Base-by-base conservation (phyloP, 805 yeast genomes). In the Teunomyces lycoperdinae region DNA sequence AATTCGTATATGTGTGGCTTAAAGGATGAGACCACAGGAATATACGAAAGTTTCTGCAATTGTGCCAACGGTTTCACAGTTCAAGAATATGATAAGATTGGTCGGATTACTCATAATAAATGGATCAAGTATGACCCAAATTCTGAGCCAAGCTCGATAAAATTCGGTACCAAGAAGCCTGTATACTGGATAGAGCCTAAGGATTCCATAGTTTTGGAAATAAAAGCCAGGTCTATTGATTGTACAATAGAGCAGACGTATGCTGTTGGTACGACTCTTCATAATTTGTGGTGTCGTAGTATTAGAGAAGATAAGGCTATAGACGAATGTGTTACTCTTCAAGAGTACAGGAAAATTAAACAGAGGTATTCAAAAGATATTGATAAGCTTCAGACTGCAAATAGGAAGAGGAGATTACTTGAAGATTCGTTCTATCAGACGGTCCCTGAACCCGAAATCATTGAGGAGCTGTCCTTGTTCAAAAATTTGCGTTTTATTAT, bases 1-100 rank as follows among this genome's bases (percentile, higher is more conserved):
- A 77, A 83, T 24, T 77, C 89, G 9, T 87, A 78, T 56, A 73
- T 87, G 50, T 86, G 96, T 64, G 97, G 94, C 0, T 61, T 91
- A 9, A 67, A 84, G 24, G 76, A 75, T 40, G 64, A 64, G 3
- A 74, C 69, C 4, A 58, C 57, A 9, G 66, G 68, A 1, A 63
- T 68, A 31, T 88, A 81, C 58, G 67, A 79, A 46, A 80, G 92
- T 13, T 85, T 92, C 50, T 85, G 96, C 57, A 76, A 79, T 16
- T 86, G 91, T 40, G 92, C 96, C 1, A 89, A 91, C 58, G 98
- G 98, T 1, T 80, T 92, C 49, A 78, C 88, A 8, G 64, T 69
- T 1, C 78, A 76, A 1, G 91, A 86, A 48, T 84, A 77, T 50
- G 76, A 77, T 29, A 71, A 71, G 41, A 83, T 94, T 33, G 79